Conservation (phyloP, 345 rosid species). For the Anastatica hierochuntica region DNA sequence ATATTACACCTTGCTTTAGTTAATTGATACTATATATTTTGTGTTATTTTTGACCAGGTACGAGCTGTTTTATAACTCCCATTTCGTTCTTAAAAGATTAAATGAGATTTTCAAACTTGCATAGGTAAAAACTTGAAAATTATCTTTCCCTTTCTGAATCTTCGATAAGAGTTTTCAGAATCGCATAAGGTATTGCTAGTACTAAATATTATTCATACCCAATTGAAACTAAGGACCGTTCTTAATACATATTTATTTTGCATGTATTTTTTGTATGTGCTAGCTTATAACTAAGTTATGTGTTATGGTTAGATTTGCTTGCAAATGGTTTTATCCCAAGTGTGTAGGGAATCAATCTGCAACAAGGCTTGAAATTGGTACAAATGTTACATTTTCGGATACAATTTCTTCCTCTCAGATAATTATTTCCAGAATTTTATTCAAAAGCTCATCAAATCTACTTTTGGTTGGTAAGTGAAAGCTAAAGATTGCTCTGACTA, state of each 20-base stretch:
- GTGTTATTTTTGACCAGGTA: conserved; percentile 41
- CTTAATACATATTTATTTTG: conserved; percentile 1
- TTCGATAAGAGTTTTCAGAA: too few relatives aligned
- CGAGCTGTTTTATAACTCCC: conserved; percentile 93
- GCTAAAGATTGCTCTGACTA: conserved; percentile 81
- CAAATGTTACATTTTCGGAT: conserved; percentile 46
- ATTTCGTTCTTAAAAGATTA: conserved; percentile 83
- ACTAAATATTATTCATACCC: not conserved
- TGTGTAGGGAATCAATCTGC: conserved; percentile 95
- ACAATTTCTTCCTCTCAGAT: not conserved
- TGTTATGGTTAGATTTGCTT: conserved; percentile 50
- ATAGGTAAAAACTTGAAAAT: conserved; percentile 49
- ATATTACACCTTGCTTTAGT: conserved; percentile 4
- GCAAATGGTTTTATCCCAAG: conserved; percentile 99
- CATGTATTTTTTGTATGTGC: not conserved
- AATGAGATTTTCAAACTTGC: conserved; percentile 91
- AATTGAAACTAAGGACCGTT: too few relatives aligned
- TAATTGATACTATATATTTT: not conserved
- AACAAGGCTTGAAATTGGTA: conserved; percentile 90
- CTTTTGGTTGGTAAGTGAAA: not conserved
- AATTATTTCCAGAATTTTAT: not conserved
- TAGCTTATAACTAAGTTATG: conserved; percentile 8
- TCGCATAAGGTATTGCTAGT: not conserved
- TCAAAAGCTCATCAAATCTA: not conserved
- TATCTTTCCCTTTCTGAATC: not conserved